Conservation (phyloP, 345 rosid species). For the Hirschfeldia incana region DNA sequence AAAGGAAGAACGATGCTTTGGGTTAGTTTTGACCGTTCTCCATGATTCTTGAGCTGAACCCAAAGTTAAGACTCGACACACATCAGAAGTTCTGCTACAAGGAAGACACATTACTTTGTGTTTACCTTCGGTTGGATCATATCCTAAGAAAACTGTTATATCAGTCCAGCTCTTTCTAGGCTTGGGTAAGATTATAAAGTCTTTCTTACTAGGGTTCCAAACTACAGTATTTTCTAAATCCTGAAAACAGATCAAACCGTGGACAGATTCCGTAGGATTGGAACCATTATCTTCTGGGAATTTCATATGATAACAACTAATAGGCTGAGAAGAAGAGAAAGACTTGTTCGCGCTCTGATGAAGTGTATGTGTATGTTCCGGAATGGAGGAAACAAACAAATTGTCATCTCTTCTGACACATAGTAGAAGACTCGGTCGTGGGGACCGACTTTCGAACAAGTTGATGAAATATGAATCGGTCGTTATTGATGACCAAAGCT, state of each 20-base stretch:
- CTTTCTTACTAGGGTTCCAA: not conserved
- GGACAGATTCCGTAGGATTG: not conserved
- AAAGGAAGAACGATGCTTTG: not conserved
- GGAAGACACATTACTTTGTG: not conserved
- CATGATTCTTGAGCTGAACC: conserved; percentile 4
- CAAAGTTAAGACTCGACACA: not conserved
- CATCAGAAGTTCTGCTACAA: rapidly evolving
- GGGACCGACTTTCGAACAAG: not conserved
- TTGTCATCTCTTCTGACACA: not conserved
- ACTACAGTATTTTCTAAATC: not conserved
- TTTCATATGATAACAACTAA: not conserved
- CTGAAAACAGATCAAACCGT: not conserved
- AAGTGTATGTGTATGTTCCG: not conserved
- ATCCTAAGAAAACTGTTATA: not conserved
- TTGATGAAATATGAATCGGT: not conserved
- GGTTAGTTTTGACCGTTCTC: not conserved
- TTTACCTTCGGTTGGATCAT: not conserved
- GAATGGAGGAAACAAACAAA: not conserved
- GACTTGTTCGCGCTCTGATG: not conserved
- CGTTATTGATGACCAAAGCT: not conserved
- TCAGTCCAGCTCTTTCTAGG: not conserved
- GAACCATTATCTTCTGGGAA: not conserved
- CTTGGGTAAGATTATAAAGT: not conserved
- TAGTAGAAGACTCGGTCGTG: not conserved
- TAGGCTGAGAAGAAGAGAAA: not conserved